A percentile compares a stretch with the other conserved stretches of the same genome.
Evolutionary conservation across 148 eudicot genomes (phyloP).

Genomic region (Silene uniflora): DNA sequence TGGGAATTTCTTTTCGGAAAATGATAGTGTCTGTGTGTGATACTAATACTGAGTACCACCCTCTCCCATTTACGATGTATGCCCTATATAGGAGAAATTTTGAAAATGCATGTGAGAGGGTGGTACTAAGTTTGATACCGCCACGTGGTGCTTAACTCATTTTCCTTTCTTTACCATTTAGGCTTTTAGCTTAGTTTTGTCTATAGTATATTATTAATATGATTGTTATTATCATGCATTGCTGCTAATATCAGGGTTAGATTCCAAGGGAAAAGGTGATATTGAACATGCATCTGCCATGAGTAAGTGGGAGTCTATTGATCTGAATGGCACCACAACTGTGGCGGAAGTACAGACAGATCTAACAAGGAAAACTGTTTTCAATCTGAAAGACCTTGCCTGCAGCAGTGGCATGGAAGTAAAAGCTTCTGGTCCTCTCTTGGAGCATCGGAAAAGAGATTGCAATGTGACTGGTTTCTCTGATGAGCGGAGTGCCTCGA

Average conservation of each 20-base stretch:
- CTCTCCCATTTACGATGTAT: too few species aligned
- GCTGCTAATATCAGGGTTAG: conserved; percentile 28
- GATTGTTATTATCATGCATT: conserved; percentile 9
- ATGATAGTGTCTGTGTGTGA: too few species aligned
- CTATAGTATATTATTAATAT: conserved; percentile 6
- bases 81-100: too few species aligned
- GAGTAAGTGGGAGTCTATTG: conserved; percentile 29
- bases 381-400: conserved; percentile 14
- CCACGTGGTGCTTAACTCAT: too few species aligned
- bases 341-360: conserved; percentile 12
- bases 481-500: conserved; percentile 21
- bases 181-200: not conserved
- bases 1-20: not conserved
- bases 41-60: too few species aligned
- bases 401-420: conserved; percentile 7
- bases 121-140: too few species aligned
- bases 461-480: conserved; percentile 15
- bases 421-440: conserved; percentile 2
- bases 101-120: too few species aligned
- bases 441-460: conserved; percentile 19
- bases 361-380: conserved; percentile 16
- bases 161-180: too few species aligned
- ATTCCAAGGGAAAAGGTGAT: conserved; percentile 30
- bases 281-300: conserved; percentile 21
- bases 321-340: conserved; percentile 21